Evolutionary conservation across 148 eudicot genomes (phyloP).

Genomic region (Polygonum maritimum): DNA sequence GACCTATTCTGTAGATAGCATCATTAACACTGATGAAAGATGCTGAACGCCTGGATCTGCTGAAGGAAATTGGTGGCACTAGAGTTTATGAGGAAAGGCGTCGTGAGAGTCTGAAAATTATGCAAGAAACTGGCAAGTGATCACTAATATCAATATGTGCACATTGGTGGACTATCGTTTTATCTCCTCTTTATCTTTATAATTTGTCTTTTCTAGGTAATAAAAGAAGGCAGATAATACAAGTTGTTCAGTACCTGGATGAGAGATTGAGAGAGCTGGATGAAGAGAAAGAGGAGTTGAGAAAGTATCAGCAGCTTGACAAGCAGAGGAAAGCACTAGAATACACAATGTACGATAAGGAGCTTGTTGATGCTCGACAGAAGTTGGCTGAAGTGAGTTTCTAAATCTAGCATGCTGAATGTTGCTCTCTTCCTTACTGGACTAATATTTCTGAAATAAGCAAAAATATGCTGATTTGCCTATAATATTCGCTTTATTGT

Average conservation of each 20-base stretch:
- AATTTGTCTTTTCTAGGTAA: conserved; percentile 46
- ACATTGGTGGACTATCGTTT: background rate
- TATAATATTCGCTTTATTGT: background rate
- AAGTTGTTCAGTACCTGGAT: conserved; percentile 96
- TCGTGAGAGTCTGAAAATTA: conserved; percentile 93
- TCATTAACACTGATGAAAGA: conserved; percentile 96
- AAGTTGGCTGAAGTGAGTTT: conserved; percentile 58
- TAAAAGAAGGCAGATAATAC: conserved; percentile 89
- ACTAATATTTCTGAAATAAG: background rate
- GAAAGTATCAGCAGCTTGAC: conserved; percentile 94
- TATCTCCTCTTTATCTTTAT: conserved; percentile 9
- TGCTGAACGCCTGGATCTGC: conserved; percentile 77
- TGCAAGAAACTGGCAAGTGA: conserved; percentile 92
- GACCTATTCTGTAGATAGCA: conserved; percentile 47
- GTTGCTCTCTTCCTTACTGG: background rate
- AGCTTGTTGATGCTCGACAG: conserved; percentile 78
- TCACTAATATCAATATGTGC: conserved; percentile 5
- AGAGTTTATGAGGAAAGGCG: conserved; percentile 98
- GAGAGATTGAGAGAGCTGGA: conserved; percentile 95
- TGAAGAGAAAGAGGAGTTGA: conserved; percentile 92
- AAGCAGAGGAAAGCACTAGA: conserved; percentile 88
- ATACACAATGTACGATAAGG: conserved; percentile 85
- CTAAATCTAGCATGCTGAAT: background rate
- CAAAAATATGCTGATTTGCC: background rate
- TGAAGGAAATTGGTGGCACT: conserved; percentile 99